Conservation (phyloP, 1,284 basidiomycete species). For the Rhodotorula sp. region DNA sequence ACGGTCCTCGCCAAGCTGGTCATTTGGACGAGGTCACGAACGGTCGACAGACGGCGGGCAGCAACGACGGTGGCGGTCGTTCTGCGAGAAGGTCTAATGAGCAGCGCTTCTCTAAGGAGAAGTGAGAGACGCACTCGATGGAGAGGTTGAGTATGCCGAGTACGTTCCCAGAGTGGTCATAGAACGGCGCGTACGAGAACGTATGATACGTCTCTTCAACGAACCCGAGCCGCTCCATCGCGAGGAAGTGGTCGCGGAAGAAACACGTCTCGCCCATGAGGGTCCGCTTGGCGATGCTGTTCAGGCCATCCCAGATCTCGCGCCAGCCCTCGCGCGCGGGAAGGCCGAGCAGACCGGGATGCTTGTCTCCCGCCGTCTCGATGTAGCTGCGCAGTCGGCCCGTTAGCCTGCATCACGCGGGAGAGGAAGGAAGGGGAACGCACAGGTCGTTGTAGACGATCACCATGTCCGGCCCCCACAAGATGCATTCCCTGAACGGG, state of each 20-base stretch:
- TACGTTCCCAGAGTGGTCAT: slow-evolving; percentile 9
- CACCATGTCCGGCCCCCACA: slow-evolving; percentile 19
- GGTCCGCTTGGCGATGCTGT: slow-evolving; percentile 27
- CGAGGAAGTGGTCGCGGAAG: slow-evolving; percentile 36
- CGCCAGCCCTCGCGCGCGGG: slow-evolving; percentile 40
- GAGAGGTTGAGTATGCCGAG: slow-evolving; percentile 40
- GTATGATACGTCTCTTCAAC: slow-evolving; percentile 42
- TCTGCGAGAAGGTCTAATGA: not conserved
- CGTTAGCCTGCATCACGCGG: too few species aligned
- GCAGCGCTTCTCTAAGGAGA: not conserved
- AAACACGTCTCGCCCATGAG: slow-evolving; percentile 31
- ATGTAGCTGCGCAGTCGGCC: slow-evolving; percentile 10
- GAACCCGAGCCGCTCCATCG: slow-evolving; percentile 31
- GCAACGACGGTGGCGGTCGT: slow-evolving; percentile 41
- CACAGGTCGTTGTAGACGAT: not conserved
- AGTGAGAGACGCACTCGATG: slow-evolving; percentile 20
- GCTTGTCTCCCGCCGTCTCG: slow-evolving; percentile 38
- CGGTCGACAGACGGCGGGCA: slow-evolving; percentile 34
- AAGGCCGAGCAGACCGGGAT: slow-evolving; percentile 39
- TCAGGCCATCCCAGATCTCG: slow-evolving; percentile 39
- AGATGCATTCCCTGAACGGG: slow-evolving; percentile 35
- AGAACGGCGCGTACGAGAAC: slow-evolving; percentile 39
- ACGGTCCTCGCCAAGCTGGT: slow-evolving; percentile 38
- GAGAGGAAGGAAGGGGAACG: too few species aligned
- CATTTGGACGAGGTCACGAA: slow-evolving; percentile 40